Percentiles rank a stretch among this genome's conserved stretches.
These are phyloP conservation scores for Brassica incana DNA, from an alignment of 345 rosid genomes.

Conservation along the genomic window DNA sequence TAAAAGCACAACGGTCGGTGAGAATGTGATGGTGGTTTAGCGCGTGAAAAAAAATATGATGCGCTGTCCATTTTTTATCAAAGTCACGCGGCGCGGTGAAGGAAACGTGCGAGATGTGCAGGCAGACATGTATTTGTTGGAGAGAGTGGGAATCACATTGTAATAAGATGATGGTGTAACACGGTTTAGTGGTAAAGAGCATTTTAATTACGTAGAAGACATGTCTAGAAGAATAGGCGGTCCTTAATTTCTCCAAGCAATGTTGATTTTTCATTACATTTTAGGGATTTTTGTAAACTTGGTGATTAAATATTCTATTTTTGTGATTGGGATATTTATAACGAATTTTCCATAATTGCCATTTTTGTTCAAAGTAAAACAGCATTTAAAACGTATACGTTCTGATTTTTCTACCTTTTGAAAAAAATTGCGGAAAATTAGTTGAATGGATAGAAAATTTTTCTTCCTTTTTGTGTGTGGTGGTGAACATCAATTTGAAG, in stretches of 20 bases:
- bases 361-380: not conserved
- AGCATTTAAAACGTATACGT: not conserved
- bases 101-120: conserved; percentile 12
- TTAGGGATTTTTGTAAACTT: not conserved
- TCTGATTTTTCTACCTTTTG: not conserved
- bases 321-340: not conserved
- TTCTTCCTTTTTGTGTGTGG: not conserved
- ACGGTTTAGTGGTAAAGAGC: not conserved
- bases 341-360: not conserved
- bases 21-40: not conserved
- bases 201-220: not conserved
- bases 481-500: not conserved
- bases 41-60: conserved; percentile 28
- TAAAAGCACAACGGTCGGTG: conserved; percentile 33
- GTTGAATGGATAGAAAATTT: not conserved
- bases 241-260: not conserved
- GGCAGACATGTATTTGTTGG: conserved; percentile 11
- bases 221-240: too few relatives aligned
- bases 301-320: not conserved
- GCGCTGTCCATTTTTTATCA: conserved; percentile 1
- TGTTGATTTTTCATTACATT: not conserved
- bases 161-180: not conserved
- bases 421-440: not conserved
- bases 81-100: conserved; percentile 34
- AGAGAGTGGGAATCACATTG: conserved; percentile 3